phyloP scores from a whole-genome alignment of 2,329 filamentous ascomycete genomes.

The Calonectria multiphialidica region DNA sequence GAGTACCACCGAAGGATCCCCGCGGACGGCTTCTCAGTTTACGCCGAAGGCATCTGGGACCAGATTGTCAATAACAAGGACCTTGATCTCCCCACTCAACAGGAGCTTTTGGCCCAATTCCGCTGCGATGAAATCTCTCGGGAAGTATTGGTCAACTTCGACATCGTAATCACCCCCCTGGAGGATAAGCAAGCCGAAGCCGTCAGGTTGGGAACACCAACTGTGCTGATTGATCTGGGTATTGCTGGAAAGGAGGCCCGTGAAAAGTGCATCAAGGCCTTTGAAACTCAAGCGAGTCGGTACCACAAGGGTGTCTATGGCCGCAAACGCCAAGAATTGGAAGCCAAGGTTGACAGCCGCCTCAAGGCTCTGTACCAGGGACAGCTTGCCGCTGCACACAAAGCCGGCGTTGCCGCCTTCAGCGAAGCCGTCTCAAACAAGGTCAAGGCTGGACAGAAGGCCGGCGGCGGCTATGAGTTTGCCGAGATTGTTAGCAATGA shows the following conservation, averaged over 20 bases:
- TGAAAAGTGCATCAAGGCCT: slow-evolving; percentile 80
- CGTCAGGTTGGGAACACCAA: slow-evolving; percentile 76
- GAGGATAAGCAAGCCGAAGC: slow-evolving; percentile 88
- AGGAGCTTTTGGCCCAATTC: slow-evolving; percentile 96
- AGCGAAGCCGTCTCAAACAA: slow-evolving; percentile 87
- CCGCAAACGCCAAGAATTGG: slow-evolving; percentile 86
- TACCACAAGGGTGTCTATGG: slow-evolving; percentile 97
- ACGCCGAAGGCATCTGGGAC: slow-evolving; percentile 95
- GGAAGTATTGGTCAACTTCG: slow-evolving; percentile 88
- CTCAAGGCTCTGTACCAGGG: slow-evolving; percentile 89
- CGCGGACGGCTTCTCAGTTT: slow-evolving; percentile 95
- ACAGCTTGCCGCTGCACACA: slow-evolving; percentile 91
- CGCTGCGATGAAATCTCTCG: slow-evolving; percentile 96
- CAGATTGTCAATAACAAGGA: slow-evolving; percentile 99
- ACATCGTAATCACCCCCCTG: slow-evolving; percentile 82
- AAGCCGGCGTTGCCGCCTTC: slow-evolving; percentile 85
- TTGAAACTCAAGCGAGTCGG: slow-evolving; percentile 89
- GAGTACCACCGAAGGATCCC: slow-evolving; percentile 97
- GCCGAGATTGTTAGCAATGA: slow-evolving; percentile 90
- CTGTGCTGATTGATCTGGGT: slow-evolving; percentile 82
- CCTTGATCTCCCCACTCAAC: slow-evolving; percentile 94
- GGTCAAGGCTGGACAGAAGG: slow-evolving; percentile 94
- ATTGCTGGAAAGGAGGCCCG: slow-evolving; percentile 79
- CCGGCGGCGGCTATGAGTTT: slow-evolving; percentile 92
- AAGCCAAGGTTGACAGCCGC: slow-evolving; percentile 87